Conservation (phyloP, 1,139 yeast species). For the Kodamaea anthophila region DNA sequence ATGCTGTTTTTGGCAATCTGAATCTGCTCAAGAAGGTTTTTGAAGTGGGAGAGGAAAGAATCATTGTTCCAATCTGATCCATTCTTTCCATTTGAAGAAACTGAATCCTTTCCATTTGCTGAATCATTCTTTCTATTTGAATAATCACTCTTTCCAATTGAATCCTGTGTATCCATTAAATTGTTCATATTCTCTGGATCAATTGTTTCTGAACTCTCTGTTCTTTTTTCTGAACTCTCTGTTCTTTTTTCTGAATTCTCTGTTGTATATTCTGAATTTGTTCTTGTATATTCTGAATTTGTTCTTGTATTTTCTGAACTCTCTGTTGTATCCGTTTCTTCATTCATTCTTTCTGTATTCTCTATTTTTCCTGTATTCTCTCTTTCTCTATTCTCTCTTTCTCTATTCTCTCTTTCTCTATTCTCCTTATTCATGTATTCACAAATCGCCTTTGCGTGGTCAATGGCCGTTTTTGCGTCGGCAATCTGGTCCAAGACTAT, state of each 20-base stretch:
- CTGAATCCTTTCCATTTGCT: not conserved
- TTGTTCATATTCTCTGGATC: not conserved
- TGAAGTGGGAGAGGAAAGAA: conserved; percentile 10
- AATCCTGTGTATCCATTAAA: too few relatives aligned
- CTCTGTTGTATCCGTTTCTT: not conserved
- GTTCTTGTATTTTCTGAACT: not conserved
- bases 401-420: conserved; percentile 2
- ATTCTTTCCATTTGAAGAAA: too few relatives aligned
- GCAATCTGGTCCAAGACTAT: conserved; percentile 29
- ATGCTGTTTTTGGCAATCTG: conserved; percentile 30
- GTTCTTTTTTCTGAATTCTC: not conserved
- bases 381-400: not conserved
- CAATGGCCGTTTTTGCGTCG: conserved; percentile 28
- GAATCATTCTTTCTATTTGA: not conserved
- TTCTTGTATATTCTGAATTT: not conserved
- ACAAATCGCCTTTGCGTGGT: conserved; percentile 23
- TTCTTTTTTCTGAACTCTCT: not conserved
- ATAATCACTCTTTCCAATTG: too few relatives aligned
- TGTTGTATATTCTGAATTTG: not conserved
- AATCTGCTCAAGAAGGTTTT: conserved; percentile 22
- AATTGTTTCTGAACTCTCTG: not conserved
- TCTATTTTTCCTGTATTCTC: not conserved
- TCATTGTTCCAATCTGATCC: too few relatives aligned
- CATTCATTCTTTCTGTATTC: not conserved
- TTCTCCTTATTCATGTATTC: conserved; percentile 10